Base-by-base conservation (phyloP, 805 yeast genomes). In the Phaffomyces antillensis region DNA sequence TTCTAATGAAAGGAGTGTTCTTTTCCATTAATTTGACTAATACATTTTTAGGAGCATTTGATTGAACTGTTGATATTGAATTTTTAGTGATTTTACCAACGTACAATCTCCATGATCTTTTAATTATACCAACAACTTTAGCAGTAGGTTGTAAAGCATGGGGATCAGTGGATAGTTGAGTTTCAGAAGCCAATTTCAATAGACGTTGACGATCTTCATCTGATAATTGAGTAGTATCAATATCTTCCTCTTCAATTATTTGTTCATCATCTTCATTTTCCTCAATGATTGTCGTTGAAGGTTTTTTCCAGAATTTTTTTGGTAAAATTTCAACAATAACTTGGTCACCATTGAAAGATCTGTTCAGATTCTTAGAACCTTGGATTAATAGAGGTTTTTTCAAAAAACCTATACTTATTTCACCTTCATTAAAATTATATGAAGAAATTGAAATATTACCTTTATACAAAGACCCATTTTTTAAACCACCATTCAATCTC, bases 61-160 rank as follows among this genome's bases (percentile, higher is more conserved):
- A 76, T 16, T 65, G 60, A 41, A 71, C 69, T 40, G 72, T 74
- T 42, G 77, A 79, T 2, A 85, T 83, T 3, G 95, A 82, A 33
- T 81, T 74, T 37, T 88, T 83, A 3, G 91, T 83, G 50, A 93
- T 73, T 63, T 90, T 96, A 13, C 99, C 99, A 34, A 93, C 99
- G 59, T 90, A 93, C 52, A 82, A 81, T 62, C 99, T 77, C 99
- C 99, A 93, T 49, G 91, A 86, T 65, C 99, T 77, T 66, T 87
- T 83, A 36, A 81, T 70, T 24, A 93, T 76, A 26, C 96, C 95
- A 12, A 93, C 97, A 32, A 93, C 85, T 53, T 79, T 78, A 3
- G 95, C 98, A 0, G 99, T 91, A n/a, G 98, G 99, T 59, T 85
- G 89, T 20, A 83, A 62, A 51, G 75, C 65, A 25, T 71, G 63